Evolutionary conservation across 1,284 basidiomycete genomes (phyloP), one percentile per base, ranked within the genome.

Genomic region (Marasmius tenuissimus): DNA sequence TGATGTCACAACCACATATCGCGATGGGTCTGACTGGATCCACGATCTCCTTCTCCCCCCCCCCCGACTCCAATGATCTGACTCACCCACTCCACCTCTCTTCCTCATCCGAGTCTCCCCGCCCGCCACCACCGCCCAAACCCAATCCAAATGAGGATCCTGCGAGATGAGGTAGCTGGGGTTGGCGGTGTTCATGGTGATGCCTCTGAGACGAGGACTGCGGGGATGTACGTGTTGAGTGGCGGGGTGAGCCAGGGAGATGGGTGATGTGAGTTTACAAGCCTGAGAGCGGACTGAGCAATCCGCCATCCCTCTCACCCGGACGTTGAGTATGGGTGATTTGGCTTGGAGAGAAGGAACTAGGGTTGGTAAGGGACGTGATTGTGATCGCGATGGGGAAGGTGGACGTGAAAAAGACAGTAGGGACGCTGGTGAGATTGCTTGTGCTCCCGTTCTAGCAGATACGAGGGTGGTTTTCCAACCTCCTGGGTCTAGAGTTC

Each of bases 21-120:
- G n/a, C n/a, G n/a, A n/a, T n/a, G n/a, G n/a, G n/a, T n/a, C 52
- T 4, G n/a, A 54, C 34, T 91, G 89, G 89, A 70, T 86, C 37
- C 74, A 73, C 49, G 67, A 76, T 22, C 78, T 89, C n/a, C 70
- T 86, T n/a, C n/a, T n/a, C n/a, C 38, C 70, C 72, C 49, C 83
- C 85, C 5, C 80, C 85, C 64, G 45, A 47, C n/a, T 69, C 78
- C 47, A 83, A 85, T 60, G 83, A 85, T 81, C 82, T n/a, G 82
- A 85, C 40, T 75, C 78, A 86, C 68, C 69, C 70, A 22, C 72
- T 75, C n/a, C 88, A 87, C 1, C 76, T 82, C 18, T 91, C 85
- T 68, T 81, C 87, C 18, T 85, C 90, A 76, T 73, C 73, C 20
- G 82, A 20, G 11, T 47, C 16, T 47, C 45, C 20, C 40, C 40